phyloP scores from a whole-genome alignment of 2,329 filamentous ascomycete genomes.

The Neonectria sp. region DNA sequence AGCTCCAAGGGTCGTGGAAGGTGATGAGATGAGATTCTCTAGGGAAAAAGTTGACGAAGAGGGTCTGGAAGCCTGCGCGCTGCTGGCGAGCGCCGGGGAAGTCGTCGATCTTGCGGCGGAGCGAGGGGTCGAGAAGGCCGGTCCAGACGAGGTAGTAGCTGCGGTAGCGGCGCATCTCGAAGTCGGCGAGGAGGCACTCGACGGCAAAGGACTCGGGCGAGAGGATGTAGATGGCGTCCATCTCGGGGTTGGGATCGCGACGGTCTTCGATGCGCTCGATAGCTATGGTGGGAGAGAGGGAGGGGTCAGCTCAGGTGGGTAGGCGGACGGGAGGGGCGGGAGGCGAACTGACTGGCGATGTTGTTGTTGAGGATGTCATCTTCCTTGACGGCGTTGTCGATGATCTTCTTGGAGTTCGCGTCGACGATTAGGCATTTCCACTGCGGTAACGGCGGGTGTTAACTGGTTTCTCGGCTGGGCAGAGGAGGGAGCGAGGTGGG shows the following conservation, averaged over 20 bases:
- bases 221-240: slow-evolving; percentile 95
- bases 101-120: slow-evolving; percentile 82
- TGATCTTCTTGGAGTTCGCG: slow-evolving; percentile 83
- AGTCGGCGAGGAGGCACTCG: slow-evolving; percentile 93
- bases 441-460: slow-evolving; percentile 60
- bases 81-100: slow-evolving; percentile 78
- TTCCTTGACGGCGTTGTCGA: slow-evolving; percentile 93
- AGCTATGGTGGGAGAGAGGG: slow-evolving; percentile 68
- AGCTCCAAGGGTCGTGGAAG: slow-evolving; percentile 96
- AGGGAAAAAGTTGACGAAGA: slow-evolving; percentile 91
- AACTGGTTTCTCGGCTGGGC: slow-evolving; percentile 15
- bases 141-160: slow-evolving; percentile 90
- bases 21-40: slow-evolving; percentile 93
- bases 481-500: background rate
- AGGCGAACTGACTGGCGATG: slow-evolving; percentile 82
- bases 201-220: slow-evolving; percentile 90
- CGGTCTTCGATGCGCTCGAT: slow-evolving; percentile 94
- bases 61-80: slow-evolving; percentile 84
- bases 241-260: slow-evolving; percentile 85
- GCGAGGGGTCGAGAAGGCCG: slow-evolving; percentile 76
- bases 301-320: slow-evolving; percentile 33
- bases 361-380: slow-evolving; percentile 98
- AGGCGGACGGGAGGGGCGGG: slow-evolving; percentile 25
- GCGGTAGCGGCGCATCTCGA: slow-evolving; percentile 87
- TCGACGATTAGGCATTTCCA: slow-evolving; percentile 98